Evolutionary conservation across 768 basidiomycete species (phyloP).

Genomic region (Suillus subluteus): DNA sequence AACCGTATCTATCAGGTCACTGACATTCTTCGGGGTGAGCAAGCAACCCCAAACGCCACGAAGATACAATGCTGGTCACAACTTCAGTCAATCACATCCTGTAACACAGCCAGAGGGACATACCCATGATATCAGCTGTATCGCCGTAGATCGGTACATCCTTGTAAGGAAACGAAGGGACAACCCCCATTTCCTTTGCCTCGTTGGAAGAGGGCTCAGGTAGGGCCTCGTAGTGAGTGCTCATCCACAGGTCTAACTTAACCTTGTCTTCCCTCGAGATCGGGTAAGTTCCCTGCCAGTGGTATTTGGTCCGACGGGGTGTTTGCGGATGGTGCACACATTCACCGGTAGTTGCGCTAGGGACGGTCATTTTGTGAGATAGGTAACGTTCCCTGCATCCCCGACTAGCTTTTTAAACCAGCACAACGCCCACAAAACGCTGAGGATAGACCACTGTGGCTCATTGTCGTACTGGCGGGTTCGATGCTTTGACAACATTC

Average conservation of each 20-base stretch:
- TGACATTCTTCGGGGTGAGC: slow-evolving; percentile 38
- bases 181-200: slow-evolving; percentile 30
- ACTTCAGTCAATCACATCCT: background rate
- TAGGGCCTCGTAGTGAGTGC: background rate
- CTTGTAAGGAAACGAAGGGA: slow-evolving; percentile 36
- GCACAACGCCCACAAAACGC: background rate
- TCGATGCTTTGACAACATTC: background rate
- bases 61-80: slow-evolving; percentile 34
- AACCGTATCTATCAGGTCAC: slow-evolving; percentile 24
- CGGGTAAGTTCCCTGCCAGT: slow-evolving; percentile 1
- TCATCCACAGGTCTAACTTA: slow-evolving; percentile 4
- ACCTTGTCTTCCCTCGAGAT: slow-evolving; percentile 6
- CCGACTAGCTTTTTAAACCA: background rate
- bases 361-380: background rate
- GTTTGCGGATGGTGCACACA: background rate
- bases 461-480: background rate
- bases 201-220: slow-evolving; percentile 20
- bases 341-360: background rate
- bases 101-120: slow-evolving; percentile 19
- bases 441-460: background rate
- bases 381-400: background rate
- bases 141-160: slow-evolving; percentile 37
- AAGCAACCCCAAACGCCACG: slow-evolving; percentile 37
- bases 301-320: background rate
- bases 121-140: slow-evolving; percentile 49